Base-by-base conservation (phyloP, 768 basidiomycete species). In the Collybia mongolica region DNA sequence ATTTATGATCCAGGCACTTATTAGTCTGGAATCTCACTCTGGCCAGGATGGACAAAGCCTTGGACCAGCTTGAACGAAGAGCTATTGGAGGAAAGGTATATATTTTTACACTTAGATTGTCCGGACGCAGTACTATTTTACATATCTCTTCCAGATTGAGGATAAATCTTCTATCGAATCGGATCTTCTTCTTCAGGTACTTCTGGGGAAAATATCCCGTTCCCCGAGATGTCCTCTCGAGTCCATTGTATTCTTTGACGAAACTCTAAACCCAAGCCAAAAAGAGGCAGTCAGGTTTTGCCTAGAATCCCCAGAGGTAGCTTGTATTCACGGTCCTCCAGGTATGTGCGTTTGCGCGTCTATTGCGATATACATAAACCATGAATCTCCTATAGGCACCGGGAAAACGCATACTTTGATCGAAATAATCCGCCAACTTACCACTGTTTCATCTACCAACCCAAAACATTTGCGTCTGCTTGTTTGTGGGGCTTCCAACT, bases 291-390 rank as follows among this genome's bases (percentile, higher is more conserved):
- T 98, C 26, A 73, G 68, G 45, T 94, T 97, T 60, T 86, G 87
- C n/a, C 66, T 99, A 5, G 82, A 82, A 54, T 82, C 90, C 0
- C 76, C 80, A 4, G 87, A 96, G 63, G 80, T 98, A 0, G 92
- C 91, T 1, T 92, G 93, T 58, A 93, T 99, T 20, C 95, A 98
- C 61, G 97, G 97, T 0, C 97, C 97, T n/a, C 97, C 97, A 53
- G 96, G 96, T 81, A 61, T 32, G 22, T 52, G 17, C 38, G 14
- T 8, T 17, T 39, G 38, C 7, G 20, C 28, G 41, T 18, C 18
- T 41, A 24, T 22, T 39, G 47, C 5, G 42, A 6, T 28, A 38
- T 47, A 7, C 8, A 12, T 22, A 14, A 2, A 6, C 11, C 11
- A 32, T 32, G 24, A 4, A 4, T 26, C 7, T 14, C 11, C 32